These are phyloP conservation scores for Toxoplasma gondii DNA, from an alignment of 169 alveolate species.

Conservation along the genomic window DNA sequence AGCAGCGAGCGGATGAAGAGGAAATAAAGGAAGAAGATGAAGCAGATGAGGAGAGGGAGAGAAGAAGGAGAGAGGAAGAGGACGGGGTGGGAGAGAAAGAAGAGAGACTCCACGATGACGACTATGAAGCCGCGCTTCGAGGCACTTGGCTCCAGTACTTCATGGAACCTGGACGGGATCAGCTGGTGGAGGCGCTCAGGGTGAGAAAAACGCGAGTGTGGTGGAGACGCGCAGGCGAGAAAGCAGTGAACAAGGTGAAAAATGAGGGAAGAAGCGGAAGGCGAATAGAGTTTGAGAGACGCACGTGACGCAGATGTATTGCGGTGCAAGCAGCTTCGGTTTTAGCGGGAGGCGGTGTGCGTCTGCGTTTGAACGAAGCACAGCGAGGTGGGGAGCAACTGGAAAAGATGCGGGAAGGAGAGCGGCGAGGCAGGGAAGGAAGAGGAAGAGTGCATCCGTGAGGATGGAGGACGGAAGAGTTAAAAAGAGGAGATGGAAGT, in stretches of 20 bases:
- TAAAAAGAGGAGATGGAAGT: no score
- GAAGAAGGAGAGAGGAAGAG: not conserved
- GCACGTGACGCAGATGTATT: not conserved
- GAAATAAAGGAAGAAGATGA: not conserved
- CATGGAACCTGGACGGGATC: constrained; percentile 13
- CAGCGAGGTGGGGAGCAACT: no score
- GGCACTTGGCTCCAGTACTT: constrained; percentile 27
- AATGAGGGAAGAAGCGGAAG: not conserved
- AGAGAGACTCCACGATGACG: not conserved
- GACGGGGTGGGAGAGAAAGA: not conserved
- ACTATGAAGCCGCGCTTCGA: constrained; percentile 23
- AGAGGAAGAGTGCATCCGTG: no score
- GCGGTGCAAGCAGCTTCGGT: not conserved
- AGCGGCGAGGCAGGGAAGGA: no score
- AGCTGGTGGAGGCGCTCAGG: not conserved
- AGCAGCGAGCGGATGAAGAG: not conserved
- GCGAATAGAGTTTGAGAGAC: not conserved
- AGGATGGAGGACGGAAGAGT: no score
- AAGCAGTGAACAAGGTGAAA: not conserved
- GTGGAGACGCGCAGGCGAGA: not conserved
- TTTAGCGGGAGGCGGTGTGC: not conserved
- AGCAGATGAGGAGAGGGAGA: not conserved
- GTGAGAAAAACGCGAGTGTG: not conserved
- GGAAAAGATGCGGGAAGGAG: no score
- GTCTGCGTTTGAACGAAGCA: not conserved